Evolutionary conservation across 2,329 filamentous ascomycete species (phyloP).

Genomic region (Trichoderma arundinaceum): DNA sequence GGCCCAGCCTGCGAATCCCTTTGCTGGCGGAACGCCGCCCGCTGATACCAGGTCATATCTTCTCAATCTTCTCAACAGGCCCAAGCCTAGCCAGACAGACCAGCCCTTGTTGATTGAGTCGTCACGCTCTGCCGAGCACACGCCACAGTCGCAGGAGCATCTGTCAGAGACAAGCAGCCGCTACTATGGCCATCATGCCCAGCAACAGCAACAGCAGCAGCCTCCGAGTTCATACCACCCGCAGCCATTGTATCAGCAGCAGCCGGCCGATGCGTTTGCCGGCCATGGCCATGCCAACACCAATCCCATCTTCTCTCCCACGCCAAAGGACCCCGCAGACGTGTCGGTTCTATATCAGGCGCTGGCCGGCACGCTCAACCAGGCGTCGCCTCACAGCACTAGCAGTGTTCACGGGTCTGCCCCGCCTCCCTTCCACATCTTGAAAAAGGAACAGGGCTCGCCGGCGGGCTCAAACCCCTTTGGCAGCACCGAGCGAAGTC

Average conservation of each 20-base stretch:
- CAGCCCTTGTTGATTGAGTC: slow-evolving; percentile 50
- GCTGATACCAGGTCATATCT: slow-evolving; percentile 83
- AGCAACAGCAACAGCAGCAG: slow-evolving; percentile 35
- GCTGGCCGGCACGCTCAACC: slow-evolving; percentile 46
- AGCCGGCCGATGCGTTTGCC: slow-evolving; percentile 38
- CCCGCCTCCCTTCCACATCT: slow-evolving; percentile 52
- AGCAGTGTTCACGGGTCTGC: slow-evolving; percentile 44
- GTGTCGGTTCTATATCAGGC: slow-evolving; percentile 48
- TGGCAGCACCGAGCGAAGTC: slow-evolving; percentile 51
- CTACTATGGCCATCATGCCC: slow-evolving; percentile 41
- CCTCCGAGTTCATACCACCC: slow-evolving; percentile 38
- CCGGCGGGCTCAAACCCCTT: slow-evolving; percentile 47
- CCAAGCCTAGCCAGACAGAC: slow-evolving; percentile 69
- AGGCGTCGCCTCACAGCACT: slow-evolving; percentile 51
- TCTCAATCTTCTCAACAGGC: slow-evolving; percentile 81
- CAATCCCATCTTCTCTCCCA: slow-evolving; percentile 38
- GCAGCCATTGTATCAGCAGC: slow-evolving; percentile 38
- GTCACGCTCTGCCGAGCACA: slow-evolving; percentile 51
- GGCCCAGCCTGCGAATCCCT: slow-evolving; percentile 44
- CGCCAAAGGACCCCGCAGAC: slow-evolving; percentile 48
- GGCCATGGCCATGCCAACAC: slow-evolving; percentile 38
- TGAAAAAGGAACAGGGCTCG: slow-evolving; percentile 56
- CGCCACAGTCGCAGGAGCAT: slow-evolving; percentile 51
- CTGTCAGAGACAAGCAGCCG: slow-evolving; percentile 40
- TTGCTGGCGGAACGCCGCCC: slow-evolving; percentile 58